These are phyloP conservation scores for Fusarium pseudograminearum DNA, from an alignment of 2,329 filamentous ascomycete genomes.

Conservation along the genomic window DNA sequence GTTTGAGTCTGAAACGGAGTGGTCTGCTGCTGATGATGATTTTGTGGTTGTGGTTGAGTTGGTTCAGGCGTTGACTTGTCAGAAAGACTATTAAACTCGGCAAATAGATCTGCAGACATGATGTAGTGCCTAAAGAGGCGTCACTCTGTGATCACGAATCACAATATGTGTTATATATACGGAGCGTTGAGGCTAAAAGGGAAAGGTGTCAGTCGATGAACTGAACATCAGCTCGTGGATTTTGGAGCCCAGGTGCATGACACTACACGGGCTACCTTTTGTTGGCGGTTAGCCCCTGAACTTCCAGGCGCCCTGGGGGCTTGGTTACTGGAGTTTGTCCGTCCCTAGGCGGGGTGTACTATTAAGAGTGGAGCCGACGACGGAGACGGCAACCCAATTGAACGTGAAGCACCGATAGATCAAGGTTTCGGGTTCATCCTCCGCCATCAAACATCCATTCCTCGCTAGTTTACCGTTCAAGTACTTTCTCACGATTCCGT, in stretches of 20 bases:
- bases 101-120: slow-evolving; percentile 76
- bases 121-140: slow-evolving; percentile 35
- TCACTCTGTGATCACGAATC: slow-evolving; percentile 16
- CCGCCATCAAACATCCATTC: slow-evolving; percentile 29
- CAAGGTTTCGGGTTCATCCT: slow-evolving; percentile 31
- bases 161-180: slow-evolving; percentile 16
- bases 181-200: background rate
- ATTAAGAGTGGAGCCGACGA: slow-evolving; percentile 34
- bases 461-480: slow-evolving; percentile 6
- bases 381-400: slow-evolving; percentile 27
- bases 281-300: slow-evolving; percentile 36
- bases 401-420: slow-evolving; percentile 28
- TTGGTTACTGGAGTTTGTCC: slow-evolving; percentile 10
- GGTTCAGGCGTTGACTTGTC: slow-evolving; percentile 51
- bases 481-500: slow-evolving; percentile 2
- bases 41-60: slow-evolving; percentile 20
- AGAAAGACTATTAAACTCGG: slow-evolving; percentile 68
- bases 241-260: slow-evolving; percentile 4
- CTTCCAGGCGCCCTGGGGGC: slow-evolving; percentile 11
- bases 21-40: slow-evolving; percentile 19
- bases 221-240: slow-evolving; percentile 1
- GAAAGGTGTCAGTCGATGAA: slow-evolving; percentile 13
- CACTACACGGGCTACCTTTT: slow-evolving; percentile 20
- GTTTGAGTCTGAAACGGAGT: slow-evolving; percentile 26
- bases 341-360: slow-evolving; percentile 6